Evolutionary conservation across 1,139 yeast genomes (phyloP), one percentile per base, ranked within the genome.

Genomic region (Scheffersomyces segobiensis): DNA sequence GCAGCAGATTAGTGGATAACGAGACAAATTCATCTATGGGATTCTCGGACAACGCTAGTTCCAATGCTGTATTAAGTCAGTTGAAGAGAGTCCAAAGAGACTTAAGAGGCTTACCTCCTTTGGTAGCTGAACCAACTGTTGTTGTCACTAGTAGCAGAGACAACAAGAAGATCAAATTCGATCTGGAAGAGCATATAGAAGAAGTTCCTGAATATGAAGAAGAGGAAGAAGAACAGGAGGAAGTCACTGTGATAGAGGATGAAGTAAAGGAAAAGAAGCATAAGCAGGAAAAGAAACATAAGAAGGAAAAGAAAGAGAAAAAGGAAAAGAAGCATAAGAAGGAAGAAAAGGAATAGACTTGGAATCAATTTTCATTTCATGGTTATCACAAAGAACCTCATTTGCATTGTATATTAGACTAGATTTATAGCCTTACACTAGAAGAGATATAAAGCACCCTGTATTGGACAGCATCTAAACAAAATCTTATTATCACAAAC

Each of bases 101-200:
- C 66, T 82, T 89, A 65, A 78, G 90, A 68, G 95, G 95, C 2
- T 81, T 89, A 61, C 92, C 93, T 5, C 93, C 93, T 21, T 70
- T 82, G 61, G 73, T 71, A 57, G 70, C 74, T 7, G 79, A 74
- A 55, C 53, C 59, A 7, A 62, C 63, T 21, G 55, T 57, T 32
- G 24, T 55, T 7, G 62, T 63, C 52, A 60, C 64, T 50, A 64
- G 64, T 53, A 69, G 65, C 50, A 62, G 65, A 24, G 62, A 63
- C 53, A 71, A 65, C 56, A 69, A 74, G 60, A 74, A 73, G 60
- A 72, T 57, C 66, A 62, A 69, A 70, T 62, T 72, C 63, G 62
- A 68, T 56, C 72, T 71, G 14, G 63, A 62, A 3, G 74, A 67
- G 8, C 65, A 60, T 24, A 60, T 56, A 46, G 54, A 58, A 50